These are phyloP conservation scores for Cryptosporidium andersoni DNA, from an alignment of 169 alveolate genomes.

Conservation along the genomic window DNA sequence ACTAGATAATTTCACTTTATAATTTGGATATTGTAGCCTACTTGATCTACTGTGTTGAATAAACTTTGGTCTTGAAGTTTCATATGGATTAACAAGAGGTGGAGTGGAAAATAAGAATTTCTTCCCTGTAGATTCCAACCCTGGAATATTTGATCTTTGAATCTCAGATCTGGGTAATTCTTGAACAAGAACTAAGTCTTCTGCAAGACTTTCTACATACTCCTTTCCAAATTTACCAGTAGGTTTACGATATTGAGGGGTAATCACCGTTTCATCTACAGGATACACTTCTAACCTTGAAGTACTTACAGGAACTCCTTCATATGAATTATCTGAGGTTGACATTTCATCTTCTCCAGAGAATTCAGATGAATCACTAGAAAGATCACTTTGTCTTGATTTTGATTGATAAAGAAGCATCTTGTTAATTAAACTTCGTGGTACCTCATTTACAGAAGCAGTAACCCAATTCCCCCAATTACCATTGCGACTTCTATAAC, in stretches of 20 bases:
- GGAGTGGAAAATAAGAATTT: background rate
- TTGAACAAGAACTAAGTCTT: background rate
- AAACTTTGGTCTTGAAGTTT: background rate
- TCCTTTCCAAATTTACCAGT: background rate
- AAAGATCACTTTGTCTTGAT: too few relatives aligned
- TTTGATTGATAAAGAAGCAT: background rate
- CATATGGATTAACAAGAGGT: background rate
- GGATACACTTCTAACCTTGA: background rate
- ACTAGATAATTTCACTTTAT: background rate
- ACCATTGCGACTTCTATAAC: background rate
- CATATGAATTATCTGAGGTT: too few relatives aligned
- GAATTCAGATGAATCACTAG: too few relatives aligned
- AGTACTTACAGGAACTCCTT: background rate
- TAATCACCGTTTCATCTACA: too few relatives aligned
- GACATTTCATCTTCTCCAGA: too few relatives aligned
- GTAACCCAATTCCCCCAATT: constrained; percentile 34
- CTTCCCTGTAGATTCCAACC: background rate
- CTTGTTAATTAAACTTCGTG: constrained; percentile 11
- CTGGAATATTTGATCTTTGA: background rate
- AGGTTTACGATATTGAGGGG: background rate
- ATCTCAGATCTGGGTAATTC: background rate
- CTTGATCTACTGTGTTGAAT: background rate
- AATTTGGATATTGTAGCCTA: background rate
- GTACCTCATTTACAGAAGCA: constrained; percentile 21
- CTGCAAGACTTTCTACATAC: background rate